These are phyloP conservation scores for Nicotiana sylvestris DNA, from an alignment of 257 asterid genomes.

Conservation along the genomic window DNA sequence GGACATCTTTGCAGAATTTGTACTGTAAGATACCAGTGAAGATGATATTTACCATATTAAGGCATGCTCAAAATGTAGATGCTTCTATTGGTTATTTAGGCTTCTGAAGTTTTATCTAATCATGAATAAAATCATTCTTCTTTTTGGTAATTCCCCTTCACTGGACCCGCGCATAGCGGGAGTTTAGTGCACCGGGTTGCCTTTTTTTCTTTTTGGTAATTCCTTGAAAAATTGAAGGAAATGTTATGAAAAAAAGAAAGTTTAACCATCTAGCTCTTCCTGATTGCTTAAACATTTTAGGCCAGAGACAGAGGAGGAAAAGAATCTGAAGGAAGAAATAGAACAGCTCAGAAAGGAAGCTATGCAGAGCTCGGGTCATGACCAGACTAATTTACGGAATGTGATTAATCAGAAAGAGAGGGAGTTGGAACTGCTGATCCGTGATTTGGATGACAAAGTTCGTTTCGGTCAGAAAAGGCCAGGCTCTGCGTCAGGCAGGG, in stretches of 20 bases:
- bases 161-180: no score
- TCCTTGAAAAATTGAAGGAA: neutral
- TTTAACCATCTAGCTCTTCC: constrained; percentile 11
- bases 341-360: constrained; percentile 55
- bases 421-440: constrained; percentile 60
- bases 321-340: constrained; percentile 71
- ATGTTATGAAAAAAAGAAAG: neutral
- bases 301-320: constrained; percentile 84
- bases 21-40: neutral
- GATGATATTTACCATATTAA: neutral
- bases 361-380: constrained; percentile 33
- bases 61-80: neutral
- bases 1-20: neutral
- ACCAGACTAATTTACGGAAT: constrained; percentile 36
- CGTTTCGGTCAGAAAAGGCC: constrained; percentile 81
- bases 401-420: constrained; percentile 51
- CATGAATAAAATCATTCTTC: neutral
- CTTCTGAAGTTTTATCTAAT: neutral
- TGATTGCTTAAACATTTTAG: constrained; percentile 41
- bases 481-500: constrained; percentile 67
- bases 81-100: neutral
- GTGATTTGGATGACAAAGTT: constrained; percentile 75
- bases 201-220: neutral
- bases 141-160: neutral
- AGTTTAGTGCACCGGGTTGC: no score